Percentiles rank a stretch among this genome's conserved stretches.
These are phyloP conservation scores for Plasmodium inui DNA, from an alignment of 169 alveolate genomes.

Conservation along the genomic window DNA sequence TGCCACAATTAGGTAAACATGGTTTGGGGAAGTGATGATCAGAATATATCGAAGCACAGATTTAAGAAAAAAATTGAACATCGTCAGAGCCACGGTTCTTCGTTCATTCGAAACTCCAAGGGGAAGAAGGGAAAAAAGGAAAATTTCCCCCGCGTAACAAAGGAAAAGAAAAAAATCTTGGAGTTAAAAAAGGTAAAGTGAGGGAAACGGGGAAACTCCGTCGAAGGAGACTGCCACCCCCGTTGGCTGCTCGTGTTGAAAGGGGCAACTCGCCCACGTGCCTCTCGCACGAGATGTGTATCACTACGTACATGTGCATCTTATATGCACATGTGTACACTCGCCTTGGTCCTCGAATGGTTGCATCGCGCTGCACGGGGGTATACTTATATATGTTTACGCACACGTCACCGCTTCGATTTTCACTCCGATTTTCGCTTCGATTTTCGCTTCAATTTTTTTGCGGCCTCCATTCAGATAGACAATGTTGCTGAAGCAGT, in stretches of 20 bases:
- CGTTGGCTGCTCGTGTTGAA: not conserved
- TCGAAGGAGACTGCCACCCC: not conserved
- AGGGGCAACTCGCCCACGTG: not conserved
- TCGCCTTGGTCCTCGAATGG: not conserved
- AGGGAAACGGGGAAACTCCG: not conserved
- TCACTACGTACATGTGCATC: not conserved
- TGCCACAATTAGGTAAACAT: not conserved
- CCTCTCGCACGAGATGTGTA: not conserved
- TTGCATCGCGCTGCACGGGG: not conserved
- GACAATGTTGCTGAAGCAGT: conserved; percentile 17
- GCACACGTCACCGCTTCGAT: not conserved
- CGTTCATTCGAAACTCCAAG: not conserved
- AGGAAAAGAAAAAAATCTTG: not conserved
- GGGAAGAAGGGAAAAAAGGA: not conserved
- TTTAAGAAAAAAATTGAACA: not conserved
- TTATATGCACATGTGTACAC: not conserved
- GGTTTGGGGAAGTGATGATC: not conserved
- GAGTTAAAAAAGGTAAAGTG: not conserved
- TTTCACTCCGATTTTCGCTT: not conserved
- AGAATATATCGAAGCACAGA: not conserved
- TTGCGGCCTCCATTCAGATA: not conserved
- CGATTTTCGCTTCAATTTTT: not conserved
- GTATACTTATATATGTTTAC: not conserved
- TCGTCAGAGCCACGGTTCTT: not conserved
- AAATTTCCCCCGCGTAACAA: not conserved